Base-by-base conservation (phyloP, 306 rosid species). In the Lablab purpureus region DNA sequence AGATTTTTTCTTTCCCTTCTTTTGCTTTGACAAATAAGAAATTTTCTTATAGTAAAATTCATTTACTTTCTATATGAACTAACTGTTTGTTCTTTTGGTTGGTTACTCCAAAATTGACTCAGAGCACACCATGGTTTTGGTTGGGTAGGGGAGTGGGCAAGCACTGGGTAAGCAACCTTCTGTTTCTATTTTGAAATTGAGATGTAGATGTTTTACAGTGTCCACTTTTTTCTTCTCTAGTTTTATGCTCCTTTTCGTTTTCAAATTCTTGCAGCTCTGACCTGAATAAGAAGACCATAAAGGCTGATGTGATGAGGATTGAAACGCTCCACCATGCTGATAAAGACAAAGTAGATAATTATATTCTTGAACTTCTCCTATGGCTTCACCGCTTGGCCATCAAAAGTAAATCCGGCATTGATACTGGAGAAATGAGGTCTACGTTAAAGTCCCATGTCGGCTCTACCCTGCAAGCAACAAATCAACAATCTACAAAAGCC, bases 121-220 rank as follows among this genome's bases (percentile, higher is more conserved):
- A 93, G 98, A 66, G 97, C 92, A 3, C 98, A 93, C 87, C 98
- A 93, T 70, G 98, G 98, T 78, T 93, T 93, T 78, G 98, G 98
- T 65, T 93, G 98, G 98, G 97, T 93, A 2, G 98, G 98, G 3
- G 98, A 93, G 88, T 93, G 98, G 98, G 98, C 98, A 52, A 87
- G 40, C 75, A 80, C 89, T 3, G 93, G 98, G 98, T 93, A 80
- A 87, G 98, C 79, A 73, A 68, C 76, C 58, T 70, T 36, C 54
- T 46, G 3, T 50, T 30, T 43, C 51, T 62, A 23, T 32, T 68
- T 50, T 19, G 45, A 58, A 51, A 67, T 58, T 4, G 6, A 40
- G 58, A 4, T 56, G 65, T 40, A 22, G 7, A 5, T 67, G 28
- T 22, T 45, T 71, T 43, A 32, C 32, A 7, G 32, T 21, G 10